Percentiles rank a stretch among this genome's conserved stretches.
phyloP scores from a whole-genome alignment of 345 rosid genomes.

The Dipteronia sinensis region DNA sequence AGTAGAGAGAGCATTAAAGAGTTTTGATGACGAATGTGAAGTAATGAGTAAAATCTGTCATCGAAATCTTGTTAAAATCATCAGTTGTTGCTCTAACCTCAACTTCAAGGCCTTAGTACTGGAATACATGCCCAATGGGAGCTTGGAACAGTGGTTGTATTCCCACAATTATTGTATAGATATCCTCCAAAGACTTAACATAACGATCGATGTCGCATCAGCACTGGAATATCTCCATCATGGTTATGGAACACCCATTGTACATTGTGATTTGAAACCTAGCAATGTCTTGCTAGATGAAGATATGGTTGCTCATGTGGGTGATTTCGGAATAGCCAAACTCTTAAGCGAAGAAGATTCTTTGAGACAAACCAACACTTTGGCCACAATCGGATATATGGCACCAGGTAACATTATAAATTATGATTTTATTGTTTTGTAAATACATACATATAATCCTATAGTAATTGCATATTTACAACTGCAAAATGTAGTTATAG shows the following conservation, averaged over 20 bases:
- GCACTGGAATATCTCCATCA: conserved; percentile 11
- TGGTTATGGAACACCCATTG: not conserved
- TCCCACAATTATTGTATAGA: not conserved
- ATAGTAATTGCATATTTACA: too few relatives aligned
- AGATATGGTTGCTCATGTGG: conserved; percentile 6
- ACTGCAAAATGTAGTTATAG: too few relatives aligned
- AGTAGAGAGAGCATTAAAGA: not conserved
- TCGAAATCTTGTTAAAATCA: conserved; percentile 9
- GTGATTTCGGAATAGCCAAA: not conserved
- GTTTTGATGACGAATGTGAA: conserved; percentile 19
- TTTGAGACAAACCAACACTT: not conserved
- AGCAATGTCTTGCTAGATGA: conserved; percentile 1
- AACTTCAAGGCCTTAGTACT: conserved; percentile 7
- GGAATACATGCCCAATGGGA: conserved; percentile 14
- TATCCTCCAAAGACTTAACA: not conserved
- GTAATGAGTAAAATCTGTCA: conserved; percentile 3
- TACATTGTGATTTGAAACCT: conserved; percentile 10
- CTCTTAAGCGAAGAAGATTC: not conserved
- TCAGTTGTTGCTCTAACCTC: not conserved
- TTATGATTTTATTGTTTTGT: too few relatives aligned
- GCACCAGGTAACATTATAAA: too few relatives aligned
- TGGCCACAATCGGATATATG: conserved; percentile 13
- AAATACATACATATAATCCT: too few relatives aligned
- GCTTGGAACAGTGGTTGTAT: conserved; percentile 2
- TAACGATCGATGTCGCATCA: conserved; percentile 6